Evolutionary conservation across 306 rosid genomes (phyloP).

Genomic region (Ziziphus jujuba): DNA sequence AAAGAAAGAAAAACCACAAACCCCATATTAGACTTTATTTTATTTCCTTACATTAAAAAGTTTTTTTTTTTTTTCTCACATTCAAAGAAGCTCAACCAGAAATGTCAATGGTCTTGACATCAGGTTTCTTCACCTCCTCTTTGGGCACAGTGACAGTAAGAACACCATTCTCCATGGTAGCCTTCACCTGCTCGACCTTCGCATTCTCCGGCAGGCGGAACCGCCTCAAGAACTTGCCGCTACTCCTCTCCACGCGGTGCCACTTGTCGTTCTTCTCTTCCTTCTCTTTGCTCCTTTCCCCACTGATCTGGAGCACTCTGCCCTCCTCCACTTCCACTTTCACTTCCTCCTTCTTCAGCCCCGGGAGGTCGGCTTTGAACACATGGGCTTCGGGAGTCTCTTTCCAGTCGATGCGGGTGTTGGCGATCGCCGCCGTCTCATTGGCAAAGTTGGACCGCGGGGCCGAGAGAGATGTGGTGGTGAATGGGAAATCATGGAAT

Average conservation of each 20-base stretch:
- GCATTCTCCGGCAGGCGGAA: slow-evolving; percentile 39
- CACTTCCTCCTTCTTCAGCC: slow-evolving; percentile 36
- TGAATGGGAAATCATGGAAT: slow-evolving; percentile 11
- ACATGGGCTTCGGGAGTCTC: slow-evolving; percentile 40
- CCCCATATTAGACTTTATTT: too few relatives aligned
- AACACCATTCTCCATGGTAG: slow-evolving; percentile 34
- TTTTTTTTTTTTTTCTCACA: too few relatives aligned
- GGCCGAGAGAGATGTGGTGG: slow-evolving; percentile 7
- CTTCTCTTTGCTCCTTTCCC: slow-evolving; percentile 29
- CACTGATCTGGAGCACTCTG: slow-evolving; percentile 31
- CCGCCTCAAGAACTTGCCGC: slow-evolving; percentile 42
- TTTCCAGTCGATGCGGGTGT: slow-evolving; percentile 40
- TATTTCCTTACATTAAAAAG: too few relatives aligned
- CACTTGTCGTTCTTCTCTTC: slow-evolving; percentile 38
- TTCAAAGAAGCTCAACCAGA: slow-evolving; percentile 12
- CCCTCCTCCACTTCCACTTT: slow-evolving; percentile 41
- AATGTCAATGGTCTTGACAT: slow-evolving; percentile 28
- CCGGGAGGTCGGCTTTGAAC: slow-evolving; percentile 42
- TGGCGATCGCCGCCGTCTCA: slow-evolving; percentile 36
- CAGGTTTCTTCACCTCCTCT: slow-evolving; percentile 29
- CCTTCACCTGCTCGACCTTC: slow-evolving; percentile 26
- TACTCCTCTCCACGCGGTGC: slow-evolving; percentile 40
- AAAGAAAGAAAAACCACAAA: too few relatives aligned
- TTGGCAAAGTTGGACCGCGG: neutral
- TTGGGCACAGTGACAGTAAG: slow-evolving; percentile 38